Evolutionary conservation across 2,329 filamentous ascomycete species (phyloP).

Genomic region (Epichloe gansuensis): DNA sequence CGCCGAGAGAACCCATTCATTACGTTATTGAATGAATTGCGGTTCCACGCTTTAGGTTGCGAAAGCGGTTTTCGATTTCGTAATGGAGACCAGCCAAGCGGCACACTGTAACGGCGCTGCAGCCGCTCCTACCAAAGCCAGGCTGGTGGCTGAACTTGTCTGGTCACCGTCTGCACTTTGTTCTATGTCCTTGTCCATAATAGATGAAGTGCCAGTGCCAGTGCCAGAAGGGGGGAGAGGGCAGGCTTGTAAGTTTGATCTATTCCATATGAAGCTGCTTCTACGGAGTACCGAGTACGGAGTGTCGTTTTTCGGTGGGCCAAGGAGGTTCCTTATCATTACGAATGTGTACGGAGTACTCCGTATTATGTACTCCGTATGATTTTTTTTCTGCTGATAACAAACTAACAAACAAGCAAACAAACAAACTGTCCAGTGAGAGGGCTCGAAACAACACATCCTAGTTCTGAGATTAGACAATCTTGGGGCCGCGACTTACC

Average conservation of each 20-base stretch:
- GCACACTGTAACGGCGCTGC: neutral
- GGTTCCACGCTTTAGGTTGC: conserved; percentile 16
- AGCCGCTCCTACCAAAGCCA: conserved; percentile 2
- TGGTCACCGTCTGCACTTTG: neutral
- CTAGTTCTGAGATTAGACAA: conserved; percentile 2
- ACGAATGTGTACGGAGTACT: neutral
- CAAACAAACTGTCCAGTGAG: conserved; percentile 2
- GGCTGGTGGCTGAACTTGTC: neutral
- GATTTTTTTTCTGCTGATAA: conserved; percentile 23
- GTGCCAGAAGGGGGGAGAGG: neutral
- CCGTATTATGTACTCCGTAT: conserved; percentile 13
- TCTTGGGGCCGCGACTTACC: neutral
- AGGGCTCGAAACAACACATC: neutral
- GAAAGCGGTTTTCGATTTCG: conserved; percentile 31
- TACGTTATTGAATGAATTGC: conserved; percentile 34
- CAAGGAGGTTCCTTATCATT: neutral
- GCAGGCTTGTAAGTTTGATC: neutral
- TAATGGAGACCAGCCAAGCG: conserved; percentile 22
- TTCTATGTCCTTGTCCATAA: neutral
- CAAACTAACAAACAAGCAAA: no score
- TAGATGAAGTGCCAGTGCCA: neutral
- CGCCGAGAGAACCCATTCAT: conserved; percentile 27
- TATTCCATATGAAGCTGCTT: no score
- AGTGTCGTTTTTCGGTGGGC: no score
- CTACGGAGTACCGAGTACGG: no score